A percentile compares a stretch with the other conserved stretches of the same genome.
Evolutionary conservation across 1,284 basidiomycete species (phyloP).

Genomic region (Ceratobasidium sp.): DNA sequence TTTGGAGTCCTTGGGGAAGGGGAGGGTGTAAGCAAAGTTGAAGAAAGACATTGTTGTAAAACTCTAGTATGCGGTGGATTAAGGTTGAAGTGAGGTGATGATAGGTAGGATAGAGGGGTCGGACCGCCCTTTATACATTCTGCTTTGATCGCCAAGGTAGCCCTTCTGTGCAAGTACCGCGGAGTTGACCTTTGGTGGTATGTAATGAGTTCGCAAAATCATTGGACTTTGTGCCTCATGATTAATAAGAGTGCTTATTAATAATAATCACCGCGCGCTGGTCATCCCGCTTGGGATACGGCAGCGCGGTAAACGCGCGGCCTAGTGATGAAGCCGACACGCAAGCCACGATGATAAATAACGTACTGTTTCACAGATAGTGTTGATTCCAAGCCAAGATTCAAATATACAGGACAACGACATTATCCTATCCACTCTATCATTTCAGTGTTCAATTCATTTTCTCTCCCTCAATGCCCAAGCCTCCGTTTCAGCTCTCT

Average conservation of each 20-base stretch:
- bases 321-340: too few species aligned
- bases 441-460: neutral
- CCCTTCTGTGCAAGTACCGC: too few species aligned
- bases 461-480: neutral
- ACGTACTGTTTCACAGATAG: neutral
- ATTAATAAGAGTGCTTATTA: too few species aligned
- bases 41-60: constrained; percentile 14
- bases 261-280: too few species aligned
- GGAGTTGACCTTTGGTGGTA: too few species aligned
- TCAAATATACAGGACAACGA: neutral
- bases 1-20: constrained; percentile 37
- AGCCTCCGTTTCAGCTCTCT: constrained; percentile 78
- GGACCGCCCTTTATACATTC: constrained; percentile 4
- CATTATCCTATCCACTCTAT: neutral
- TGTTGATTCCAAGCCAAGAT: constrained; percentile 10
- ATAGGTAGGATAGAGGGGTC: neutral
- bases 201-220: too few species aligned
- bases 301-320: too few species aligned
- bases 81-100: neutral
- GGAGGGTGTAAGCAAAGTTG: constrained; percentile 38
- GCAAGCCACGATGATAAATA: too few species aligned
- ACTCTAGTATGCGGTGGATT: neutral
- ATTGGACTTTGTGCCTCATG: too few species aligned
- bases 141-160: too few species aligned
- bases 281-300: too few species aligned